Conservation (phyloP, 225 moss, liverwort and hornwort genomes). For the Ulota crispa region DNA sequence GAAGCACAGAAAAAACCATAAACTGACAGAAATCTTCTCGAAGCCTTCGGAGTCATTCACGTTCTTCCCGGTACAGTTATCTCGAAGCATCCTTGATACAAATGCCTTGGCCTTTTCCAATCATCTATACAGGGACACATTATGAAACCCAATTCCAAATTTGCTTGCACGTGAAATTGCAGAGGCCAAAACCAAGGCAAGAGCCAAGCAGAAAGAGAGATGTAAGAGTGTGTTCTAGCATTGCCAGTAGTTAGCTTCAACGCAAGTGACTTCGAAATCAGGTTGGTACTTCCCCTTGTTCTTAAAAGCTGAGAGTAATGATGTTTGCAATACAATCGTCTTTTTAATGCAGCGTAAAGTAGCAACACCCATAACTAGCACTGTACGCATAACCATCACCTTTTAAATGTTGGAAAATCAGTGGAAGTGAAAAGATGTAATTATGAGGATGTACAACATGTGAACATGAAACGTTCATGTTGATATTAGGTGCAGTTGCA, state of each 20-base stretch:
- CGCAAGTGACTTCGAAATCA: constrained; percentile 77
- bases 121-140: constrained; percentile 43
- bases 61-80: constrained; percentile 33
- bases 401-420: too few relatives aligned
- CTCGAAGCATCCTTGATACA: constrained; percentile 34
- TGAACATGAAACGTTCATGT: too few relatives aligned
- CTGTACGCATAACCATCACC: too few relatives aligned
- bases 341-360: constrained; percentile 80
- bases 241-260: constrained; percentile 62
- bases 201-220: constrained; percentile 25
- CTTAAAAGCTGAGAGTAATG: constrained; percentile 98
- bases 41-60: constrained; percentile 39
- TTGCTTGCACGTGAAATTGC: constrained; percentile 44
- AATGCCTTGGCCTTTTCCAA: constrained; percentile 47
- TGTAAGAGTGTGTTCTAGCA: constrained; percentile 51
- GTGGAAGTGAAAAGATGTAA: too few relatives aligned
- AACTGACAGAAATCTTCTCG: constrained; percentile 32
- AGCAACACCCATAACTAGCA: too few relatives aligned
- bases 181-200: constrained; percentile 32
- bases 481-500: too few relatives aligned
- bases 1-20: constrained; percentile 33
- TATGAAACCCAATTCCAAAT: constrained; percentile 42
- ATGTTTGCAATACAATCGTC: constrained; percentile 95
- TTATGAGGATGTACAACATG: too few relatives aligned
- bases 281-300: constrained; percentile 95